phyloP scores from a whole-genome alignment of 2,329 filamentous ascomycete species.

The Nothomitra cinnamomea region DNA sequence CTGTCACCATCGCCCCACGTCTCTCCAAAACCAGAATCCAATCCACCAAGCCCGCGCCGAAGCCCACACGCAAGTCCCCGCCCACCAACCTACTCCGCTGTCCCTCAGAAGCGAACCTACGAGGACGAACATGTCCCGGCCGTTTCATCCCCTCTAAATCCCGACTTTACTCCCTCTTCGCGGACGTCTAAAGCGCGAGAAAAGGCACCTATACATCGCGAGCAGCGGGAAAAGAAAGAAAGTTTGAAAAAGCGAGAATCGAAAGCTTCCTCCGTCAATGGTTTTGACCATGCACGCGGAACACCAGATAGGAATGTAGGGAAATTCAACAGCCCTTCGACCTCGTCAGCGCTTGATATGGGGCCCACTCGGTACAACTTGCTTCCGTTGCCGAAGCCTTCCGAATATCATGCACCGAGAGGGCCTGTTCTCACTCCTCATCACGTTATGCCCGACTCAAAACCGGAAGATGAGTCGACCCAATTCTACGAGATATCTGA shows the following conservation, averaged over 20 bases:
- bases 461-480: slow-evolving; percentile 25
- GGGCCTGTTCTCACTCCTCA: slow-evolving; percentile 29
- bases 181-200: slow-evolving; percentile 42
- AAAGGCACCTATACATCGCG: slow-evolving; percentile 24
- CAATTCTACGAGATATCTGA: slow-evolving; percentile 24
- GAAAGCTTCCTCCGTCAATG: slow-evolving; percentile 14
- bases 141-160: slow-evolving; percentile 59
- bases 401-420: slow-evolving; percentile 32
- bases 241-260: slow-evolving; percentile 35
- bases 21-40: neutral
- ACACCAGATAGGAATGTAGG: slow-evolving; percentile 19
- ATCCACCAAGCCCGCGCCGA: neutral
- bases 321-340: slow-evolving; percentile 15
- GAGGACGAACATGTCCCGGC: slow-evolving; percentile 55
- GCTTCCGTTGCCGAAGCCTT: slow-evolving; percentile 27
- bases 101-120: slow-evolving; percentile 47
- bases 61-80: slow-evolving; percentile 1
- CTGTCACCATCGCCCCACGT: neutral
- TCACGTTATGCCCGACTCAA: slow-evolving; percentile 21
- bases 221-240: slow-evolving; percentile 34
- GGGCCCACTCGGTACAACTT: slow-evolving; percentile 30
- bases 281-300: slow-evolving; percentile 7
- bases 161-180: slow-evolving; percentile 62
- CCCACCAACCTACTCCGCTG: slow-evolving; percentile 20
- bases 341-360: slow-evolving; percentile 17